Evolutionary conservation across 2,329 filamentous ascomycete genomes (phyloP).

Genomic region (Arthroderma sp.): DNA sequence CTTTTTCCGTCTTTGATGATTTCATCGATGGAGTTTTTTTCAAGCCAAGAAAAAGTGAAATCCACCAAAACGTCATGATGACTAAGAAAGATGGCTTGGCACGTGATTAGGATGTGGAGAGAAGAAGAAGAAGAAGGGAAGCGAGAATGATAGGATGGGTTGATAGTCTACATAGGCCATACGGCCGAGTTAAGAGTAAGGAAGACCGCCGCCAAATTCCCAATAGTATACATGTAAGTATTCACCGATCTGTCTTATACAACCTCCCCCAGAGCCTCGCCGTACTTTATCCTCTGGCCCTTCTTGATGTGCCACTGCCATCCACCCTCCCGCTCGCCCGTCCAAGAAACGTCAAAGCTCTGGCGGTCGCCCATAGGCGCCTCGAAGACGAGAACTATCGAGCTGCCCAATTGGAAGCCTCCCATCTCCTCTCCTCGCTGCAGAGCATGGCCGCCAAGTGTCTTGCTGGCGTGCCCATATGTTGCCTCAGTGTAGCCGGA

Average conservation of each 20-base stretch:
- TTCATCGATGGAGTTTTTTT: too few species aligned
- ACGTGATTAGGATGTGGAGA: neutral
- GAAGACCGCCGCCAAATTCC: too few species aligned
- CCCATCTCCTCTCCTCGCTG: conserved; percentile 93
- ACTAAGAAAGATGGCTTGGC: too few species aligned
- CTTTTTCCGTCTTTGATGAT: too few species aligned
- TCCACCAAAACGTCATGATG: neutral
- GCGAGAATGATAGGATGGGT: too few species aligned
- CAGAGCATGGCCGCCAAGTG: conserved; percentile 73
- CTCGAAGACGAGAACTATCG: conserved; percentile 91
- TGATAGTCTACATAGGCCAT: too few species aligned
- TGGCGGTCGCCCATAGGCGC: conserved; percentile 56
- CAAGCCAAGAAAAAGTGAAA: too few species aligned
- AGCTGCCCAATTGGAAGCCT: conserved; percentile 90
- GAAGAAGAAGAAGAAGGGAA: neutral
- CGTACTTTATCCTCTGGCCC: conserved; percentile 80
- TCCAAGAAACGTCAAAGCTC: conserved; percentile 50
- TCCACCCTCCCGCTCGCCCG: conserved; percentile 49
- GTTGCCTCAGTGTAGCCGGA: conserved; percentile 87
- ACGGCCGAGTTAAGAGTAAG: too few species aligned
- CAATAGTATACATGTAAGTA: too few species aligned
- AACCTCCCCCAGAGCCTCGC: conserved; percentile 70
- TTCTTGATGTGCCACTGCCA: conserved; percentile 81
- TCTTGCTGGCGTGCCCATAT: conserved; percentile 62
- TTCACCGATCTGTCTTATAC: neutral